Evolutionary conservation across 2,329 filamentous ascomycete genomes (phyloP), one percentile per base, ranked within the genome.

Genomic region (Fusarium sp.): DNA sequence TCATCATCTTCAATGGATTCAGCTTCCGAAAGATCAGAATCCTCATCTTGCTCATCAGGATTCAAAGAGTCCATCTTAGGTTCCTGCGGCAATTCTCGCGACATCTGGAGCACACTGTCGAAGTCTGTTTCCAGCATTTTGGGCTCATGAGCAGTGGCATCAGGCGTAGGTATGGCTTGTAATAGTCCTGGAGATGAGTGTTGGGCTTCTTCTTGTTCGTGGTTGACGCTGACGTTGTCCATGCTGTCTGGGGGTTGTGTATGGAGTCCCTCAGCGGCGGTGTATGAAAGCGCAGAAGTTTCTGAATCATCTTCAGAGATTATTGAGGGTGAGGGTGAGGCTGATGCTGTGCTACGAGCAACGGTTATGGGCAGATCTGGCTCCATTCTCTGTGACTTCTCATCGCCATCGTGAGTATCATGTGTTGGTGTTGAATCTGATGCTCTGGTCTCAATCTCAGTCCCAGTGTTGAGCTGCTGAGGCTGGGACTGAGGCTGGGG

Each of bases 111-210:
- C 26, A 58, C 59, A 23, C 56, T 63, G 23, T 40, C 59, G 26
- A 63, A 63, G 24, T 63, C 60, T 26, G 59, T 64, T 40, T 65
- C 53, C 26, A 64, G 46, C 39, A 65, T 59, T 47, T 42, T 59
- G 36, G 53, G 15, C 39, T 53, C 52, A 15, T 59, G 32, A 44
- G 32, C 43, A 36, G 26, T 32, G n/a, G 17, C 24, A n/a, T 52
- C 59, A 21, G 38, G 23, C 36, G 30, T 39, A 24, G 47, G 23
- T 9, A 42, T 58, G 19, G 60, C 39, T 19, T 63, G 52, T 11
- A 63, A 34, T 23, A 63, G 24, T 8, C 59, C 59, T 34, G 45
- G 32, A 11, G 52, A 63, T 47, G 40, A 30, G 19, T 46, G 20
- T 19, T 52, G n/a, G 23, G 19, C 14, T 19, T 30, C 58, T 64